Conservation (phyloP, 2,329 filamentous ascomycete genomes). For the Xylariaceae sp. region DNA sequence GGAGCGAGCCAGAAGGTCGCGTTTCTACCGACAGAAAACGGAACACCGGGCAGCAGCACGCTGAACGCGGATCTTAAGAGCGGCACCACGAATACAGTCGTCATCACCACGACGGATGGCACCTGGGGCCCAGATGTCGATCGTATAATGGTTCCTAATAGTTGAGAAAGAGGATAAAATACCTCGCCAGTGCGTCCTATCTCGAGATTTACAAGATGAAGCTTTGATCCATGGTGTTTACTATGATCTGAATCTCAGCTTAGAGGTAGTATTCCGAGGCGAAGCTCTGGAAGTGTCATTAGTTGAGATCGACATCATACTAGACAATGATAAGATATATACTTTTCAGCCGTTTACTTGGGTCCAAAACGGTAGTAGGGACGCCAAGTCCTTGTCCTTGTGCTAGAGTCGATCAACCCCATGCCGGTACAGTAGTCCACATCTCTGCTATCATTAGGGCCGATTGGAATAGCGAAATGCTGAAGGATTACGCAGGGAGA, state of each 20-base stretch:
- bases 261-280: no score
- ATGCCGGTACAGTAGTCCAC: not conserved
- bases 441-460: not conserved
- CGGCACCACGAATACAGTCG: conserved; percentile 56
- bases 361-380: no score
- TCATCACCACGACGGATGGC: conserved; percentile 48
- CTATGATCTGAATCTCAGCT: no score
- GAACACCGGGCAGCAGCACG: conserved; percentile 52
- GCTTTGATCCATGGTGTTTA: no score
- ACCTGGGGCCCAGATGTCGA: conserved; percentile 61
- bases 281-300: no score
- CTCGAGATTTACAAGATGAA: no score
- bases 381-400: no score
- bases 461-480: not conserved
- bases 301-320: no score
- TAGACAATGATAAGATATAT: no score
- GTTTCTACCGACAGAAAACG: conserved; percentile 58
- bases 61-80: conserved; percentile 56
- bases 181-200: no score
- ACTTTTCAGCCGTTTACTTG: no score
- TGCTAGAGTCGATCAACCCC: no score
- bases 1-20: conserved; percentile 57
- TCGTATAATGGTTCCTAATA: conserved; percentile 56
- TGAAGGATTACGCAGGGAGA: not conserved
- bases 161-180: conserved; percentile 14